Evolutionary conservation across 83 land plant genomes (phyloP).

Genomic region (Diphasiastrum complanatum): DNA sequence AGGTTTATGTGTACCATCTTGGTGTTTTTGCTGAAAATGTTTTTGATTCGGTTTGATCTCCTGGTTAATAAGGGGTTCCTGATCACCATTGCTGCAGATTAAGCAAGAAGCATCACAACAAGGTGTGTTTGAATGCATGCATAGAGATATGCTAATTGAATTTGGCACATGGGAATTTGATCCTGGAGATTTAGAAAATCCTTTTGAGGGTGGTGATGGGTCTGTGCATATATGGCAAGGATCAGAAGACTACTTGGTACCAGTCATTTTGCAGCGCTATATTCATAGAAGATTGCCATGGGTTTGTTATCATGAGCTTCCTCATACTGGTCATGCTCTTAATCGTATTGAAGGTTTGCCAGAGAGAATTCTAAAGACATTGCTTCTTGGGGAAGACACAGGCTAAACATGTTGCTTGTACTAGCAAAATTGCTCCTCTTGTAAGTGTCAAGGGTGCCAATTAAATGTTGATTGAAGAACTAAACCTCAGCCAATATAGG

Average conservation of each 20-base stretch:
- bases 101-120: not conserved
- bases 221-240: constrained; percentile 10
- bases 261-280: constrained; percentile 2
- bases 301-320: constrained; percentile 1
- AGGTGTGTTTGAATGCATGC: not conserved
- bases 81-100: too few species aligned
- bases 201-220: not conserved
- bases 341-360: not conserved
- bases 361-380: not conserved
- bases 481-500: too few species aligned
- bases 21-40: too few species aligned
- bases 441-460: too few species aligned
- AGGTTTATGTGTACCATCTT: too few species aligned
- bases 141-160: not conserved
- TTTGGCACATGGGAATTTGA: constrained; percentile 8
- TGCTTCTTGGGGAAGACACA: too few species aligned
- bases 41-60: too few species aligned
- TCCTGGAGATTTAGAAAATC: not conserved
- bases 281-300: not conserved
- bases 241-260: not conserved
- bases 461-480: too few species aligned
- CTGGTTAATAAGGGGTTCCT: too few species aligned
- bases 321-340: not conserved
- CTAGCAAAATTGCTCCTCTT: too few species aligned
- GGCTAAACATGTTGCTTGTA: too few species aligned